Conservation (phyloP, 352 stramenopile species). For the Pythium phragmitis region DNA sequence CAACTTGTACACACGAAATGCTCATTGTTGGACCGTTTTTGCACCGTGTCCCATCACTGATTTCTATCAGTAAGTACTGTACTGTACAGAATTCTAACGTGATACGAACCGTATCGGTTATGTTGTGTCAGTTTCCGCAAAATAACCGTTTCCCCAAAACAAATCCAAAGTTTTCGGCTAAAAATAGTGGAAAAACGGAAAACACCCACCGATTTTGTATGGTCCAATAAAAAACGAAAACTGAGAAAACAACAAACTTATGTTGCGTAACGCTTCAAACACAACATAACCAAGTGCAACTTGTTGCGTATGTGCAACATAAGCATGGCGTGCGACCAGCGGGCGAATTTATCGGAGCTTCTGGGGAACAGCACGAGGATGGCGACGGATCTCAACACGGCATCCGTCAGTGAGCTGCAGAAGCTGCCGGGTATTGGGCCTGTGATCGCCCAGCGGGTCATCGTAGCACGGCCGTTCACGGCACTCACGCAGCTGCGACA, state of each 20-base stretch:
- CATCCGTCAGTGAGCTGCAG: conserved; percentile 35
- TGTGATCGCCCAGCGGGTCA: conserved; percentile 39
- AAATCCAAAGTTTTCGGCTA: conserved; percentile 1
- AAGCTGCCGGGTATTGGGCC: conserved; percentile 43
- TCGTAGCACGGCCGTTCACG: conserved; percentile 44
- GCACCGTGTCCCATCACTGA: no score
- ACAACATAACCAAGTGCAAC: background rate
- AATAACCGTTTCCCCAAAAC: no score
- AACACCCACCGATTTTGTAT: conserved; percentile 7
- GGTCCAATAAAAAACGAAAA: background rate
- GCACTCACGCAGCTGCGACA: conserved; percentile 35
- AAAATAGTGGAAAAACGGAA: conserved; percentile 14
- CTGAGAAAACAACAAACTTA: background rate
- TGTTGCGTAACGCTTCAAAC: background rate
- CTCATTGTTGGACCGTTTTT: no score
- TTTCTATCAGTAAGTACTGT: no score
- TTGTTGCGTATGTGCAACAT: conserved; percentile 8
- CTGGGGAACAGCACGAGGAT: background rate
- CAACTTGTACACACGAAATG: no score
- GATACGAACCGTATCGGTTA: no score
- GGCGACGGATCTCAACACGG: conserved; percentile 36
- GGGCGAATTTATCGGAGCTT: background rate
- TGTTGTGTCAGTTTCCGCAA: no score
- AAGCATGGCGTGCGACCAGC: conserved; percentile 6
- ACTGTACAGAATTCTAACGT: no score